A percentile compares a stretch with the other conserved stretches of the same genome.
These are phyloP conservation scores for Hymenoscyphus fraxineus DNA, from an alignment of 2,329 filamentous ascomycete species.

Conservation along the genomic window DNA sequence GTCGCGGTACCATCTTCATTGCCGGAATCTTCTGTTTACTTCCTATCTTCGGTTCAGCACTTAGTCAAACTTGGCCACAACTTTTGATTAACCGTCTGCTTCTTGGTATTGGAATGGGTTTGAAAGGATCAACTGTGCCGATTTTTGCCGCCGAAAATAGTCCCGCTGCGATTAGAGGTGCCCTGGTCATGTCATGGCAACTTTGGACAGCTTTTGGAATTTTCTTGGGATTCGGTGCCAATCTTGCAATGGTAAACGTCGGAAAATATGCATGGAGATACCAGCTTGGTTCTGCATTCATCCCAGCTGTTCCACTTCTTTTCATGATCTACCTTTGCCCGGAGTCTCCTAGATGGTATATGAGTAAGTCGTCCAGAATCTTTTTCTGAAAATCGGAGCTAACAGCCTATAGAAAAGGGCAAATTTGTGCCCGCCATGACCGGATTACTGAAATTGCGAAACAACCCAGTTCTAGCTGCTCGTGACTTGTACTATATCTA, in stretches of 20 bases:
- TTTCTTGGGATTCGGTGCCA: conserved; percentile 63
- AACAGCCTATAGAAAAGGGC: conserved; percentile 43
- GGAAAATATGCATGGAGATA: conserved; percentile 60
- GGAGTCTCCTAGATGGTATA: conserved; percentile 62
- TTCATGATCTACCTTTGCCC: conserved; percentile 57
- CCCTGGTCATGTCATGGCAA: conserved; percentile 51
- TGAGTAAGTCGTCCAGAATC: conserved; percentile 38
- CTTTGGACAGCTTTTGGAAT: conserved; percentile 59
- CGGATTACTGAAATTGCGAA: conserved; percentile 54
- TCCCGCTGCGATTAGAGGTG: conserved; percentile 51
- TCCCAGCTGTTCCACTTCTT: conserved; percentile 60
- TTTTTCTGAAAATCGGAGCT: neutral
- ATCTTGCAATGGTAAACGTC: conserved; percentile 58
- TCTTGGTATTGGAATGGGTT: conserved; percentile 59
- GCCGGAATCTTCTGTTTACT: conserved; percentile 59
- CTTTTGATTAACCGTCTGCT: conserved; percentile 54
- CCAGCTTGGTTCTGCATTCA: conserved; percentile 61
- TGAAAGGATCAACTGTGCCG: conserved; percentile 49
- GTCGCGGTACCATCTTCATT: conserved; percentile 62
- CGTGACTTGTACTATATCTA: conserved; percentile 61
- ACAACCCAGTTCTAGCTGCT: conserved; percentile 56
- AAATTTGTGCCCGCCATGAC: conserved; percentile 51
- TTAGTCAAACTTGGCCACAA: conserved; percentile 56
- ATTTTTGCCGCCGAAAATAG: conserved; percentile 54
- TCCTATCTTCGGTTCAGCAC: conserved; percentile 56